Base-by-base conservation (phyloP, 1,284 basidiomycete species). In the Irpex sp. region DNA sequence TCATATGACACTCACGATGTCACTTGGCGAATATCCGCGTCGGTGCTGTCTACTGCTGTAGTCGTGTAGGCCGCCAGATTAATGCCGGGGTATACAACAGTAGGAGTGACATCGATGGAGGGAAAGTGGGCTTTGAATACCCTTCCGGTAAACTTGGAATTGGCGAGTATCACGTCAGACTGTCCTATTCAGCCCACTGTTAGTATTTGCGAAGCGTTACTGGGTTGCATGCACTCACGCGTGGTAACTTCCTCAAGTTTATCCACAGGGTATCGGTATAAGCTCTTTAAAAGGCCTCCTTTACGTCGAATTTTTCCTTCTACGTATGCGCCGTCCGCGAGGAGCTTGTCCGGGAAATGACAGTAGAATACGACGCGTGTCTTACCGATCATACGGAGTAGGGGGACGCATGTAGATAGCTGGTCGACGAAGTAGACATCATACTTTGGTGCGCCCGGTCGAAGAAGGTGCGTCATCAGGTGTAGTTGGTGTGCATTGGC, bases 371-470 rank as follows among this genome's bases (percentile, higher is more conserved):
- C 87, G 26, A 97, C 91, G 1, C 93, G 86, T 8, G 86, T 93
- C 9, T 82, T 80, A 2, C 82, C 85, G 8, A 93, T 73, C 59
- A 81, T 74, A 11, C 93, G 85, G 1, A 99, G 81, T 65, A 97
- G 79, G 0, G 97, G 97, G 17, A 98, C 83, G 65, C 92, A 94
- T 1, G 94, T 94, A 1, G 94, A 94, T 19, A 98, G 86, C 74
- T 98, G 97, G 77, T 99, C 97, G 15, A 98, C 91, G 65, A 99
- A 89, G 79, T 91, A 96, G 34, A 98, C 86, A 73, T 99, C 97
- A 73, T 90, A 89, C 36, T 75, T 71, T 0, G 81, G 77, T 3
- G 80, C 74, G 19, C 75, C 71, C 2, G 76, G 75, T 21, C 71
- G 72, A n/a, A 92, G 76, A 15, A 96, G 79, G 58, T 87, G 81